Conservation (phyloP, 2,329 filamentous ascomycete genomes). For the Aspergillus sp. region DNA sequence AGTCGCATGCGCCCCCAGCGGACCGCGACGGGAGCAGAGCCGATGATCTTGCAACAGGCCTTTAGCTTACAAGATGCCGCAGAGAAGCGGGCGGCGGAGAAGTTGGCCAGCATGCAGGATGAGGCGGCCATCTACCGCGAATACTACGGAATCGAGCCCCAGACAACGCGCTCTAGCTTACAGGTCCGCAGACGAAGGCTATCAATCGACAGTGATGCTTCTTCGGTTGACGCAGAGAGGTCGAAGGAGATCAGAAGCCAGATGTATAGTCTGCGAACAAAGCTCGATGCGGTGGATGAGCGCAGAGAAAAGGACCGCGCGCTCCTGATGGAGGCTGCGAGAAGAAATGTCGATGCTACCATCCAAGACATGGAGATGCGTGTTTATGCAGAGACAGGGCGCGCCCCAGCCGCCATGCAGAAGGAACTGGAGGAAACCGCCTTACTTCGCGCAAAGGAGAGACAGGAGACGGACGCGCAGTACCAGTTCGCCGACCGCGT, state of each 20-base stretch:
- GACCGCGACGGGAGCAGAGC: conserved; percentile 29
- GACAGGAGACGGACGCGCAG: conserved; percentile 63
- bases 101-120: conserved; percentile 76
- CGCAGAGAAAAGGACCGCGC: conserved; percentile 70
- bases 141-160: conserved; percentile 69
- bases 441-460: conserved; percentile 63
- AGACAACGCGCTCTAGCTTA: conserved; percentile 50
- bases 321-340: conserved; percentile 73
- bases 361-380: conserved; percentile 81
- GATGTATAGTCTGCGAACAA: conserved; percentile 78
- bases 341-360: conserved; percentile 79
- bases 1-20: conserved; percentile 37
- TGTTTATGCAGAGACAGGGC: conserved; percentile 74
- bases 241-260: conserved; percentile 74
- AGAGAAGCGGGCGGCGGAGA: conserved; percentile 80
- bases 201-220: conserved; percentile 64
- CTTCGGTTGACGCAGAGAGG: conserved; percentile 65
- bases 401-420: conserved; percentile 66
- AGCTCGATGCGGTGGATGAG: conserved; percentile 46
- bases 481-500: conserved; percentile 56
- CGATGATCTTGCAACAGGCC: conserved; percentile 26
- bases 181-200: conserved; percentile 63
- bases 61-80: conserved; percentile 76
- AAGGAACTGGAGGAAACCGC: conserved; percentile 81
- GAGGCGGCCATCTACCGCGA: conserved; percentile 69